Conservation (phyloP, 2,329 filamentous ascomycete genomes). For the Iodosphaeria phyllophila region DNA sequence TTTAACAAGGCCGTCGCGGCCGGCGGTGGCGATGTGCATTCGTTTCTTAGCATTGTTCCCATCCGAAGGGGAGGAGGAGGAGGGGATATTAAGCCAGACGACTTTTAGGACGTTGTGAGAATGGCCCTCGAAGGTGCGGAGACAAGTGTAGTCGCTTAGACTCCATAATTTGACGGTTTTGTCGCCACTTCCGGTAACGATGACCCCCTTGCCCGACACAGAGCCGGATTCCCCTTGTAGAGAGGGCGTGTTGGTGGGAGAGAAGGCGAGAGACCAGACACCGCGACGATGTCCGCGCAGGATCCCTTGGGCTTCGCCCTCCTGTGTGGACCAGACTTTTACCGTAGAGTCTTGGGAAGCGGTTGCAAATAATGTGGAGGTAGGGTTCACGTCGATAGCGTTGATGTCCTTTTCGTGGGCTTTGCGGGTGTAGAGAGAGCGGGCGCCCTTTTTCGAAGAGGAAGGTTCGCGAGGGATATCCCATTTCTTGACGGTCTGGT, state of each 20-base stretch:
- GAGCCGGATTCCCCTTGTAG: slow-evolving; percentile 54
- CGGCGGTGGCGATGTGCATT: slow-evolving; percentile 66
- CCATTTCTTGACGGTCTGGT: slow-evolving; percentile 91
- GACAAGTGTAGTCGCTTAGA: slow-evolving; percentile 75
- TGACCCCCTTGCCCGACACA: slow-evolving; percentile 59
- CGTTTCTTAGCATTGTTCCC: slow-evolving; percentile 36
- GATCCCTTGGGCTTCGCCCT: slow-evolving; percentile 81
- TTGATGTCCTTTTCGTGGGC: slow-evolving; percentile 99
- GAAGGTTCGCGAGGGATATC: slow-evolving; percentile 45
- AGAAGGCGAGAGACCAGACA: slow-evolving; percentile 90
- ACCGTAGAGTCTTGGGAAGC: slow-evolving; percentile 93
- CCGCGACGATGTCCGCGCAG: slow-evolving; percentile 83
- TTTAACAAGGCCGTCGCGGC: slow-evolving; percentile 88
- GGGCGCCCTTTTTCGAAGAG: slow-evolving; percentile 30
- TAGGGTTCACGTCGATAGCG: slow-evolving; percentile 64
- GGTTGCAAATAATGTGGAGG: slow-evolving; percentile 71
- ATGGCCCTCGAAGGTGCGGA: slow-evolving; percentile 90
- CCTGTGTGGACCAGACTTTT: slow-evolving; percentile 86
- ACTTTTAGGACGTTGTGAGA: slow-evolving; percentile 92
- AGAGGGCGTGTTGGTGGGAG: slow-evolving; percentile 56
- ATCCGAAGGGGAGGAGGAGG: too few species aligned
- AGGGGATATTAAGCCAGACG: slow-evolving; percentile 53
- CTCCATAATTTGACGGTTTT: slow-evolving; percentile 96
- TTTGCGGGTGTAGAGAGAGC: slow-evolving; percentile 73
- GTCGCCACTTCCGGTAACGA: slow-evolving; percentile 84